Evolutionary conservation across 768 basidiomycete species (phyloP), one percentile per base, ranked within the genome.

Genomic region (Fibroporia radiculosa): DNA sequence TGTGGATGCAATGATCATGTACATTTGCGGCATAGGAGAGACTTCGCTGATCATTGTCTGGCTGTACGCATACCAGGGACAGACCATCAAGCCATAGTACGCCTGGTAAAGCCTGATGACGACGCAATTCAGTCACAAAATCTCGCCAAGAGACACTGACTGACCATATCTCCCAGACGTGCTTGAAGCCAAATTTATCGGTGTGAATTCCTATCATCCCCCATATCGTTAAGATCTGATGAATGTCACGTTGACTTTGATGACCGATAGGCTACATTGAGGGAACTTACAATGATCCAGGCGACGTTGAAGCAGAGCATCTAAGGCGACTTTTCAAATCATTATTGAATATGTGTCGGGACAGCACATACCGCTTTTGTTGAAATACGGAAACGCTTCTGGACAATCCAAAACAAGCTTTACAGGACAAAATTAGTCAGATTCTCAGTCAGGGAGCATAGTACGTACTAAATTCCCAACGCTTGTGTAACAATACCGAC

Each of bases 1-100:
- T 11, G 35, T 12, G 16, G 19, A n/a, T 5, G n/a, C n/a, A n/a
- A n/a, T n/a, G n/a, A 14, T 14, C 18, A 59, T 67, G 28, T 58
- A 80, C 82, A 82, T 85, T 63, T 84, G 84, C 26, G 79, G 75
- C 42, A 78, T 61, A 29, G 80, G 82, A 31, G 78, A 82, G 22
- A 88, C 83, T 52, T 88, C 82, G 58, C 77, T 82, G 48, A 87
- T 87, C 85, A 87, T 82, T 1, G 82, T 86, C 60, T 85, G 82
- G 57, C 83, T 84, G 56, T 85, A 84, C 34, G 84, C 82, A 57
- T 84, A 86, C 82, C 83, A 85, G 3, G 83, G 83, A 52, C 83
- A 84, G 3, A 84, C 80, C 73, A 83, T 70, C 23, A 87, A 62
- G 13, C 82, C 83, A 53, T 80, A 84, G 56, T 74, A 82, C 10